Evolutionary conservation across 805 yeast genomes (phyloP), one percentile per base, ranked within the genome.

Genomic region (Monosporozyma yasuniensis): DNA sequence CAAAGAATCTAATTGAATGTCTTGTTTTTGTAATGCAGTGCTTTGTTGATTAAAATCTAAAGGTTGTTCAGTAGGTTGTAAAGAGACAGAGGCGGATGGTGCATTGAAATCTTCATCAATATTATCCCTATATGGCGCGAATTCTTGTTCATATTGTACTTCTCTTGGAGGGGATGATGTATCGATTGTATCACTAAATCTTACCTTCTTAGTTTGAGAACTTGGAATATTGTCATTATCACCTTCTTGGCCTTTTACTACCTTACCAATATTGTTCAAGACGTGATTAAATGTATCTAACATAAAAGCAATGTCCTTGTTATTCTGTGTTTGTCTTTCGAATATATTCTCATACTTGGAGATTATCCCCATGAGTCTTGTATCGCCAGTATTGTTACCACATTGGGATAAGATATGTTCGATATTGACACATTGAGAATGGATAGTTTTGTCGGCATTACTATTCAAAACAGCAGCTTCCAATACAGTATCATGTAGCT

Each of bases 21-120:
- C 82, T 52, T 79, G 83, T 16, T 67, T 63, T 16, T 69, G 52
- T 8, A 78, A 49, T 48, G 74, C 73, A 51, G 76, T 79, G 50
- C 77, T 77, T 50, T 79, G 76, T 48, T 68, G 69, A 10, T 63
- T 59, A 30, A 71, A 69, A 32, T 32, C 35, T 5, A 32, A 14
- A 12, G 35, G 35, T 32, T 25, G 27, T 25, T 5, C 8, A 25
- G 7, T 25, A 5, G 35, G 6, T 32, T 32, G n/a, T n/a, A n/a
- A n/a, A n/a, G n/a, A n/a, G n/a, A n/a, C 35, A 6, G 35, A 32
- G 3, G n/a, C 4, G 6, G 39, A 16, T 18, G 22, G 9, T 1
- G 39, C 22, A 35, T 35, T 16, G 22, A 35, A 32, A 32, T 32
- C 18, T 32, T 32, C 35, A 32, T 14, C 6, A 14, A 12, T 47